phyloP scores from a whole-genome alignment of 2,329 filamentous ascomycete species.

The Diaporthe vaccinii region DNA sequence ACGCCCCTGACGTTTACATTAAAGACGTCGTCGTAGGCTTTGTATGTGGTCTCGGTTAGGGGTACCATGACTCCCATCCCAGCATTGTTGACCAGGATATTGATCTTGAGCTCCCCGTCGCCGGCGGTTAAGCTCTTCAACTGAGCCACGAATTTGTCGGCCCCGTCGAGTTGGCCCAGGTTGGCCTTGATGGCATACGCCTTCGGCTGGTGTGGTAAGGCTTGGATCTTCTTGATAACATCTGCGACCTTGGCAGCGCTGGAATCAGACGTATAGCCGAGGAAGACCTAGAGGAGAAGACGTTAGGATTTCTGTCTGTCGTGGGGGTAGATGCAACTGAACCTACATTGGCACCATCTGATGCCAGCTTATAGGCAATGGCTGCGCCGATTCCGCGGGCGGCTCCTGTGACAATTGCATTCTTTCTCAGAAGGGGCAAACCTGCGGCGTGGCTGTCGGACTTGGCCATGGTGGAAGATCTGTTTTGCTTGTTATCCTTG shows the following conservation, averaged over 20 bases:
- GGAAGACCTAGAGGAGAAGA: conserved; percentile 52
- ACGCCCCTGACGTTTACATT: conserved; percentile 70
- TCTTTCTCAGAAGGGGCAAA: conserved; percentile 48
- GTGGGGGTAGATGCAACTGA: neutral
- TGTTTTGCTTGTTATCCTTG: neutral
- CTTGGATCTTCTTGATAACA: conserved; percentile 70
- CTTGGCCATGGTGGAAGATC: neutral
- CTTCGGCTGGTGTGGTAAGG: conserved; percentile 54
- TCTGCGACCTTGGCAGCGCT: conserved; percentile 73
- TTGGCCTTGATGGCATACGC: conserved; percentile 43
- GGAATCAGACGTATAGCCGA: conserved; percentile 74
- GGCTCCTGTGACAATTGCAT: conserved; percentile 58
- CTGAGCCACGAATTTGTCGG: conserved; percentile 42
- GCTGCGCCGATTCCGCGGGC: conserved; percentile 54
- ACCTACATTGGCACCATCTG: conserved; percentile 46
- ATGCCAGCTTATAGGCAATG: conserved; percentile 51
- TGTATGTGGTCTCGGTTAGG: conserved; percentile 57
- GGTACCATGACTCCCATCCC: conserved; percentile 49
- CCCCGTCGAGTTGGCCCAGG: conserved; percentile 44
- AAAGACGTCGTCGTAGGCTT: conserved; percentile 67
- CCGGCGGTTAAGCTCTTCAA: conserved; percentile 42
- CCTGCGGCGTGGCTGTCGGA: neutral
- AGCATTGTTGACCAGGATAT: conserved; percentile 57
- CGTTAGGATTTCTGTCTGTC: neutral
- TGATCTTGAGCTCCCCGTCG: conserved; percentile 39